Evolutionary conservation across 805 yeast genomes (phyloP), one percentile per base, ranked within the genome.

Genomic region (Kazachstania viticola): DNA sequence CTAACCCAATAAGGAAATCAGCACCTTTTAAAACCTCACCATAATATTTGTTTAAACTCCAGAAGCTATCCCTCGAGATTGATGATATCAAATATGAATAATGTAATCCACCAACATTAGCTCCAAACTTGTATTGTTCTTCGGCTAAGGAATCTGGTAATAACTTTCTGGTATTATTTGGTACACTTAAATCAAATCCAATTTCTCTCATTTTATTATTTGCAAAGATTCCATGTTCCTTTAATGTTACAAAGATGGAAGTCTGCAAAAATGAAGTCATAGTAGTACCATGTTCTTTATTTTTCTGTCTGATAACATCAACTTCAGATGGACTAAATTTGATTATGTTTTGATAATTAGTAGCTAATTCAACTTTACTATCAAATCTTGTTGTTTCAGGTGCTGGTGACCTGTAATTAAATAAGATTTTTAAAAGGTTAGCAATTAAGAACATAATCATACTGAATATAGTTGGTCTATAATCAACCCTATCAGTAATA

Each of bases 251-350:
- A 25, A 45, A 39, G 29, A 45, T 36, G 25, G 43, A 39, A 1
- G 53, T 41, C 33, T 50, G 54, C 13, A 50, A 28, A 24, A 48
- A 44, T 4, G 52, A 50, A 3, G 56, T 50, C 23, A 50, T 27
- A 3, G 53, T 48, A 29, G 43, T 38, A 8, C 32, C 28, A 8
- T 40, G 33, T 16, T 22, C 25, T 17, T 40, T 40, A 6, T 46
- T 29, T 13, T 16, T 21, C 3, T 11, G 9, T 24, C 36, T 42
- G n/a, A 49, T 39, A 4, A 25, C 17, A 4, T 8, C n/a, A 4
- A 45, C 25, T 25, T 44, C 36, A 1, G 25, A 31, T 11, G 34
- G 15, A 7, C 36, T 28, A 17, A 45, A 35, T 6, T 41, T 39
- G 7, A 49, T 15, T 17, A 36, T 16, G 12, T 34, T 19, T 23